These are phyloP conservation scores for Aureobasidium sp. DNA, from an alignment of 2,329 filamentous ascomycete genomes.

Conservation along the genomic window DNA sequence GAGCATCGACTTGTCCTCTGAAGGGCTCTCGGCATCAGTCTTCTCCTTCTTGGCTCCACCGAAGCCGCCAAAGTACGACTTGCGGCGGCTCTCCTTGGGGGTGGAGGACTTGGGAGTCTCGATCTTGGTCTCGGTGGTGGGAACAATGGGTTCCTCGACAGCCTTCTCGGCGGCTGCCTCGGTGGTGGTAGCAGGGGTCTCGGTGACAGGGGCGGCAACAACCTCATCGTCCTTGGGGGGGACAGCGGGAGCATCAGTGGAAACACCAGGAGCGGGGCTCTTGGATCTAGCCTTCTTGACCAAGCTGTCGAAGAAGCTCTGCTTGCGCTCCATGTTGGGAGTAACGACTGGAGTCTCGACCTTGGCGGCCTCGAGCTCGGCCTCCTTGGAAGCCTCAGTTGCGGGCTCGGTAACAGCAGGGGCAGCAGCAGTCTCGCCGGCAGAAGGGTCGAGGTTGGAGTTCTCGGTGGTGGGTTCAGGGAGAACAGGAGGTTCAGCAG, in stretches of 20 bases:
- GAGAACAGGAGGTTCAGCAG: constrained; percentile 30
- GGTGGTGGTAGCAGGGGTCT: constrained; percentile 21
- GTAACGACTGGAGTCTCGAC: constrained; percentile 17
- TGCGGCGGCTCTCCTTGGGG: constrained; percentile 20
- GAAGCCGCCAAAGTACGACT: constrained; percentile 21
- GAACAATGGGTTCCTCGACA: constrained; percentile 15
- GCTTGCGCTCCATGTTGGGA: constrained; percentile 19
- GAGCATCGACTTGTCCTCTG: constrained; percentile 21
- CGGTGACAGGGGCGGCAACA: constrained; percentile 19
- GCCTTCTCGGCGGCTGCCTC: constrained; percentile 19
- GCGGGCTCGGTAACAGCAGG: constrained; percentile 21
- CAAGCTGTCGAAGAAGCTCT: constrained; percentile 19
- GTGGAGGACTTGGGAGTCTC: constrained; percentile 15
- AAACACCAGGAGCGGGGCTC: constrained; percentile 17
- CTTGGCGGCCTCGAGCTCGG: constrained; percentile 19
- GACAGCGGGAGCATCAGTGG: constrained; percentile 18
- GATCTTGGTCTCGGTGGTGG: constrained; percentile 13
- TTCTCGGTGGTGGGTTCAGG: constrained; percentile 29
- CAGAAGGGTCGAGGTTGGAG: constrained; percentile 34
- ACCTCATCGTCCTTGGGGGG: constrained; percentile 22
- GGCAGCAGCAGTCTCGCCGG: constrained; percentile 26
- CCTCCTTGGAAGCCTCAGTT: constrained; percentile 21
- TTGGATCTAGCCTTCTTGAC: constrained; percentile 20
- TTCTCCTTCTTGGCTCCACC: constrained; percentile 19
- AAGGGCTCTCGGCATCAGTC: constrained; percentile 24